Conservation (phyloP, 805 yeast species). For the Spencermartinsiella europaea region DNA sequence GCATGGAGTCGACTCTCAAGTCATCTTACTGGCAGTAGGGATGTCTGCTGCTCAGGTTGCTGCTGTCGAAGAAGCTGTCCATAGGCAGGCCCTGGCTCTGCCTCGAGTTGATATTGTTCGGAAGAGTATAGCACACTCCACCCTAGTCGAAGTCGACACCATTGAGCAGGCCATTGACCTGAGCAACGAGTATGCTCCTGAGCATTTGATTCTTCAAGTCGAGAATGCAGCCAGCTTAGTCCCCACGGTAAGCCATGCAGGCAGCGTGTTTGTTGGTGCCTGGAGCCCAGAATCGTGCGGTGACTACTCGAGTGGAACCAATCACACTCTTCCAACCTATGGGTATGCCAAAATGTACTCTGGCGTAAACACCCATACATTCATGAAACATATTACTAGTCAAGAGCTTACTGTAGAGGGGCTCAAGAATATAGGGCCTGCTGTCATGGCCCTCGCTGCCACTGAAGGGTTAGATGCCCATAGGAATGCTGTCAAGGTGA, state of each 20-base stretch:
- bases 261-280: slow-evolving; percentile 93
- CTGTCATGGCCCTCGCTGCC: slow-evolving; percentile 92
- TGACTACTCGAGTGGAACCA: slow-evolving; percentile 96
- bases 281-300: slow-evolving; percentile 98
- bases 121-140: slow-evolving; percentile 87
- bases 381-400: slow-evolving; percentile 90
- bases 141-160: slow-evolving; percentile 62
- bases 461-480: slow-evolving; percentile 98
- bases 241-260: slow-evolving; percentile 79
- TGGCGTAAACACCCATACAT: slow-evolving; percentile 94
- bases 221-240: slow-evolving; percentile 72
- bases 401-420: slow-evolving; percentile 89
- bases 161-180: slow-evolving; percentile 79
- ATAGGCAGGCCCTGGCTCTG: slow-evolving; percentile 71
- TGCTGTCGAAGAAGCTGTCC: slow-evolving; percentile 76
- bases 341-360: slow-evolving; percentile 97
- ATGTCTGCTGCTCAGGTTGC: slow-evolving; percentile 55
- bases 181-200: slow-evolving; percentile 94
- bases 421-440: slow-evolving; percentile 81
- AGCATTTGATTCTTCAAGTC: slow-evolving; percentile 90
- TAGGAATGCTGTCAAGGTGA: slow-evolving; percentile 91
- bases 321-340: slow-evolving; percentile 97
- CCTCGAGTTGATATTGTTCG: slow-evolving; percentile 94
- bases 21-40: slow-evolving; percentile 78
- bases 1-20: slow-evolving; percentile 98